Percentiles rank a stretch among this genome's conserved stretches.
These are phyloP conservation scores for Gynostemma pentaphyllum DNA, from an alignment of 306 rosid genomes.

Conservation along the genomic window DNA sequence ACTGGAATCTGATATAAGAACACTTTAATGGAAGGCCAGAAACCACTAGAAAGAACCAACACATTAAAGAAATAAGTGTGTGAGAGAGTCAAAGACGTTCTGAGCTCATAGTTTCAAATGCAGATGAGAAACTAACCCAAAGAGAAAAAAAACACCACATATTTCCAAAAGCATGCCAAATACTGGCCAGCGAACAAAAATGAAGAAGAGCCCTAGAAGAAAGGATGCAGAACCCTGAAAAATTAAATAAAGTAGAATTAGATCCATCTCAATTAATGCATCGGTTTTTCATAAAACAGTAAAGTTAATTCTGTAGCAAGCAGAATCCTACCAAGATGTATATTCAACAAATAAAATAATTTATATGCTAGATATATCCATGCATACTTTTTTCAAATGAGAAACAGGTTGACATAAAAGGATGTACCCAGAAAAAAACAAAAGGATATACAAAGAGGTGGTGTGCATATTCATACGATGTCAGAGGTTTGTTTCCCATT, in stretches of 20 bases:
- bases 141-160: slow-evolving; percentile 62
- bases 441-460: neutral
- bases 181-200: slow-evolving; percentile 87
- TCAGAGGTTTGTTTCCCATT: no score
- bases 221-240: slow-evolving; percentile 83
- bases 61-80: neutral
- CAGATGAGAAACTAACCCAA: slow-evolving; percentile 51
- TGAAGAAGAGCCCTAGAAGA: slow-evolving; percentile 76
- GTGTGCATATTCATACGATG: no score
- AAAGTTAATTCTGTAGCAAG: neutral
- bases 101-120: slow-evolving; percentile 2
- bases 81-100: neutral
- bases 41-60: slow-evolving; percentile 50
- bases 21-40: slow-evolving; percentile 69
- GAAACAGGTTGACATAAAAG: neutral
- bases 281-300: neutral
- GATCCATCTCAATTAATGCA: slow-evolving; percentile 8
- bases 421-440: neutral
- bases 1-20: slow-evolving; percentile 71
- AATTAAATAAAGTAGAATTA: slow-evolving; percentile 5
- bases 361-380: no score
- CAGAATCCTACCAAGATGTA: neutral
- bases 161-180: slow-evolving; percentile 69
- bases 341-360: neutral
- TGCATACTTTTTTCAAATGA: neutral